These are phyloP conservation scores for Colletotrichum sp. DNA, from an alignment of 2,329 filamentous ascomycete species.

Conservation along the genomic window DNA sequence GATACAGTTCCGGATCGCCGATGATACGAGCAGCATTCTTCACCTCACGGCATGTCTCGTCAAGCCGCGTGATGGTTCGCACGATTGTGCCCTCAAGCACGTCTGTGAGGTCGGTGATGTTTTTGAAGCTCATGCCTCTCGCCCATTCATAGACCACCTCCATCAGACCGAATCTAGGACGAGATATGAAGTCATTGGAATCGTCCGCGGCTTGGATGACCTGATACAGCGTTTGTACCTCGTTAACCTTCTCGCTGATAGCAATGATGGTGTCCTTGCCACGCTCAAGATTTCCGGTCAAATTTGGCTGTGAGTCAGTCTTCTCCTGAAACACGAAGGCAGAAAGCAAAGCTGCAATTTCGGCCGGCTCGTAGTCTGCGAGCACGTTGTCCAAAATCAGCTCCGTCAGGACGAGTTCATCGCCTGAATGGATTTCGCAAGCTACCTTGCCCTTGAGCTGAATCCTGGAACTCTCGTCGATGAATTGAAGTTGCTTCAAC, in stretches of 20 bases:
- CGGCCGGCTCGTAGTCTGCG: slow-evolving; percentile 92
- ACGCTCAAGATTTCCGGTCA: slow-evolving; percentile 81
- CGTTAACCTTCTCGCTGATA: slow-evolving; percentile 92
- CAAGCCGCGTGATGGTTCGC: slow-evolving; percentile 87
- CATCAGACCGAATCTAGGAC: slow-evolving; percentile 89
- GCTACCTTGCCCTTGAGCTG: slow-evolving; percentile 98
- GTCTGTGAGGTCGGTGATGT: slow-evolving; percentile 94
- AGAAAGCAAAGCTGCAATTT: slow-evolving; percentile 93
- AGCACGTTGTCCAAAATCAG: slow-evolving; percentile 96
- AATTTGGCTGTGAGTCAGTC: slow-evolving; percentile 78
- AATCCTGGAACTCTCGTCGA: slow-evolving; percentile 85
- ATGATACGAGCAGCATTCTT: slow-evolving; percentile 97
- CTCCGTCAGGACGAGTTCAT: slow-evolving; percentile 95
- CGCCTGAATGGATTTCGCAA: slow-evolving; percentile 96
- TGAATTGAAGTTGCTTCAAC: slow-evolving; percentile 88
- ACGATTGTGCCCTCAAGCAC: slow-evolving; percentile 98
- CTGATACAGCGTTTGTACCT: slow-evolving; percentile 87
- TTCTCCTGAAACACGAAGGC: slow-evolving; percentile 99
- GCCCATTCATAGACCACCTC: slow-evolving; percentile 99
- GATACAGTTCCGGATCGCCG: slow-evolving; percentile 89
- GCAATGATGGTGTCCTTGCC: slow-evolving; percentile 86
- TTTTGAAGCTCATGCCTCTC: slow-evolving; percentile 96
- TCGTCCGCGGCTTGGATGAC: slow-evolving; percentile 91
- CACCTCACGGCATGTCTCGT: slow-evolving; percentile 96
- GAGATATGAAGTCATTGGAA: slow-evolving; percentile 87